Evolutionary conservation across 495 filamentous ascomycete species (phyloP).

Genomic region (Penicillium simplicissimum): DNA sequence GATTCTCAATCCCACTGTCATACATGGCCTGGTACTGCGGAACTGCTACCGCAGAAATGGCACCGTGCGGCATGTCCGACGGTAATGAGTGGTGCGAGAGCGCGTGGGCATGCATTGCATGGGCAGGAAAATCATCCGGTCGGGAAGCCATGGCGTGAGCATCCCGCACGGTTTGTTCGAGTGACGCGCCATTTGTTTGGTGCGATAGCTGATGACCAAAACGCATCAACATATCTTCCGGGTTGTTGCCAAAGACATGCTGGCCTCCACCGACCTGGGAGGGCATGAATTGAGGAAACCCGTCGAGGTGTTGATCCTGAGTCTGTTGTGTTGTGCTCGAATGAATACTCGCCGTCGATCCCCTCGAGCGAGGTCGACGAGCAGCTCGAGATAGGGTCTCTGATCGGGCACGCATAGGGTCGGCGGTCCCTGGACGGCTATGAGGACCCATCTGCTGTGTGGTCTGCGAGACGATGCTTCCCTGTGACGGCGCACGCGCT

Average conservation of each 20-base stretch:
- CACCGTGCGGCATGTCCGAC: slow-evolving; percentile 31
- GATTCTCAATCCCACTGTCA: slow-evolving; percentile 67
- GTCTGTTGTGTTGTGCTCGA: slow-evolving; percentile 68
- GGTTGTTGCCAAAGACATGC: slow-evolving; percentile 50
- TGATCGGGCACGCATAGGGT: slow-evolving; percentile 56
- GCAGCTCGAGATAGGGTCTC: slow-evolving; percentile 60
- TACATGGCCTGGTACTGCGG: slow-evolving; percentile 60
- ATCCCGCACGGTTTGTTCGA: slow-evolving; percentile 54
- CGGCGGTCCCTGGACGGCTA: slow-evolving; percentile 49
- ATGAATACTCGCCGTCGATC: slow-evolving; percentile 81
- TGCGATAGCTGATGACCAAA: slow-evolving; percentile 59
- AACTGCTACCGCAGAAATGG: slow-evolving; percentile 36
- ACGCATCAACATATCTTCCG: slow-evolving; percentile 66
- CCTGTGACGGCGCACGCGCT: slow-evolving; percentile 33
- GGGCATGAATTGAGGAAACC: slow-evolving; percentile 51
- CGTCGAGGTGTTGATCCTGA: slow-evolving; percentile 60
- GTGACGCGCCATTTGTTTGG: slow-evolving; percentile 47
- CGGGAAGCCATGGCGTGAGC: slow-evolving; percentile 49
- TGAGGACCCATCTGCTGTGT: slow-evolving; percentile 39
- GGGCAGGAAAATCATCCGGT: slow-evolving; percentile 48
- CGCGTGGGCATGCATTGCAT: slow-evolving; percentile 48
- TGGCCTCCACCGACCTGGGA: slow-evolving; percentile 54
- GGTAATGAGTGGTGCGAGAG: slow-evolving; percentile 44
- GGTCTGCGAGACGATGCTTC: slow-evolving; percentile 39
- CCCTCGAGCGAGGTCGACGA: slow-evolving; percentile 72